Conservation (phyloP, 2,329 filamentous ascomycete genomes). For the Neofusicoccum kwambonambiense region DNA sequence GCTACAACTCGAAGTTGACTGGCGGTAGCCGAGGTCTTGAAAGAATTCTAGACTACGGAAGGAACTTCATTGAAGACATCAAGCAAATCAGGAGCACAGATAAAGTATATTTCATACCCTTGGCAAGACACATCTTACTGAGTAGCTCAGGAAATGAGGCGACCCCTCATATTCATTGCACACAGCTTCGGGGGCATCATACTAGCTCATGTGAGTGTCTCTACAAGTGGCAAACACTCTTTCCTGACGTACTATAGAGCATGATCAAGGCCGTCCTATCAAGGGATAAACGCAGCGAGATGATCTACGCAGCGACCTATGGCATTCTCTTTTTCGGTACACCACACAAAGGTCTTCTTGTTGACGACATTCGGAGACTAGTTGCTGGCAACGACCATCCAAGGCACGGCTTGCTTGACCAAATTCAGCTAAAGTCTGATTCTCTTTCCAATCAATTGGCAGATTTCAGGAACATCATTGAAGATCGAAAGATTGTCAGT, state of each 20-base stretch:
- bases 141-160: neutral
- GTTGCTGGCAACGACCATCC: neutral
- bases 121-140: too few species aligned
- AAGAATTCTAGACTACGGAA: slow-evolving; percentile 24
- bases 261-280: neutral
- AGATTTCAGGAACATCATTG: slow-evolving; percentile 30
- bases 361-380: neutral
- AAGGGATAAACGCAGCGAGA: neutral
- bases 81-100: neutral
- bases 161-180: neutral
- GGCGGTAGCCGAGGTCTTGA: slow-evolving; percentile 23
- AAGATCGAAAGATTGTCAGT: slow-evolving; percentile 30
- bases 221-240: too few species aligned
- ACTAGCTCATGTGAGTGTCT: neutral
- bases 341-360: neutral
- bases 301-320: neutral
- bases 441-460: slow-evolving; percentile 23
- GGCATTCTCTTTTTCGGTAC: neutral
- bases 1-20: slow-evolving; percentile 36
- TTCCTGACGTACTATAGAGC: neutral
- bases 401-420: neutral
- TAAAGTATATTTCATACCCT: neutral
- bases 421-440: neutral
- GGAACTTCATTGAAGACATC: neutral
- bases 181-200: neutral